A percentile compares a stretch with the other conserved stretches of the same genome.
Evolutionary conservation across 2,329 filamentous ascomycete species (phyloP).

Genomic region (Penicillium sp.): DNA sequence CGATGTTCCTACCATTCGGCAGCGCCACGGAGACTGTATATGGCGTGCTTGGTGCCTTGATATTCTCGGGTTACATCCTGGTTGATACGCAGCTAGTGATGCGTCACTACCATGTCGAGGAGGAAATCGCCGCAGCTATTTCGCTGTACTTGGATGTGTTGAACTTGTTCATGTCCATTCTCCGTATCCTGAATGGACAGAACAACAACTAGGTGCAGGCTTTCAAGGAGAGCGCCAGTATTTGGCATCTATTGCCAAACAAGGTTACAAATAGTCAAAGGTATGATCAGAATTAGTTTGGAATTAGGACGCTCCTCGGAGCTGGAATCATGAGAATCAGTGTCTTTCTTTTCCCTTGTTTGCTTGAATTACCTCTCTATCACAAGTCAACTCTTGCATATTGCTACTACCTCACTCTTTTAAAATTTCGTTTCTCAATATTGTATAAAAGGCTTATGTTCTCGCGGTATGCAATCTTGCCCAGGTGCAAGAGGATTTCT

Average conservation of each 20-base stretch:
- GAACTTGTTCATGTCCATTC: constrained; percentile 94
- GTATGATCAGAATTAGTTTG: background rate
- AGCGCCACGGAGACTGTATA: constrained; percentile 83
- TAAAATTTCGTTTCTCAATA: too few species aligned
- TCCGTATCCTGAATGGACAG: constrained; percentile 95
- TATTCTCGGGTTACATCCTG: constrained; percentile 93
- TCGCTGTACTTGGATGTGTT: constrained; percentile 94
- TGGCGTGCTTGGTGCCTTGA: constrained; percentile 74
- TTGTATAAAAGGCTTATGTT: too few species aligned
- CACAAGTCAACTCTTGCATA: too few species aligned
- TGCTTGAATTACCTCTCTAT: background rate
- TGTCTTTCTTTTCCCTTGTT: background rate
- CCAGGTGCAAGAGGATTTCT: too few species aligned
- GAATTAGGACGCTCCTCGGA: constrained; percentile 1
- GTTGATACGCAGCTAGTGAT: constrained; percentile 96
- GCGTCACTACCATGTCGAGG: constrained; percentile 94
- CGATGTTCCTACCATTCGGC: constrained; percentile 80
- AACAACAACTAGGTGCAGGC: constrained; percentile 71
- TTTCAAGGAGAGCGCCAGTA: background rate
- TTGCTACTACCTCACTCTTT: too few species aligned
- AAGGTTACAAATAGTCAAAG: background rate
- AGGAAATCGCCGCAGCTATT: constrained; percentile 94
- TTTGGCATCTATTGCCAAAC: background rate
- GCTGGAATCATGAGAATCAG: constrained; percentile 1
- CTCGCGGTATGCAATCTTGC: too few species aligned